Conservation (phyloP, 2,329 filamentous ascomycete species). For the Aspergillus tubingensis region DNA sequence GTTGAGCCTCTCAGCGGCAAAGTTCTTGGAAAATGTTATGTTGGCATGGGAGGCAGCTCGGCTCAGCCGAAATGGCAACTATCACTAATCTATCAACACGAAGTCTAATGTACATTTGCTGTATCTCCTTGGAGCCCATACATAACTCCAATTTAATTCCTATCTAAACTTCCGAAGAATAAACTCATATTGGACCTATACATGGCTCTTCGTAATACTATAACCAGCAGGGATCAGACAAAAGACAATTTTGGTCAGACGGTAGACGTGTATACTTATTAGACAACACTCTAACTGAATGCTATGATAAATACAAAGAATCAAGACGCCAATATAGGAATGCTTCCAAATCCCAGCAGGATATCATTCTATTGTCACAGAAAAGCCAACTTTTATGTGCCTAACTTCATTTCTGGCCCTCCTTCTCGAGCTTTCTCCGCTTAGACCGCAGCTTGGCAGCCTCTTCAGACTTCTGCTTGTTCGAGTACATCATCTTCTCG, state of each 20-base stretch:
- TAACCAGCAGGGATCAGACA: not conserved
- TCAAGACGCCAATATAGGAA: slow-evolving; percentile 23
- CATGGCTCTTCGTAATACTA: no score
- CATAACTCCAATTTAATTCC: no score
- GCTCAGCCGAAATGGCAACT: no score
- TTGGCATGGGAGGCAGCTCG: no score
- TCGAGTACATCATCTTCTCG: slow-evolving; percentile 96
- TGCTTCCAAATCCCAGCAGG: slow-evolving; percentile 22
- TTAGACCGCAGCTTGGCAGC: slow-evolving; percentile 84
- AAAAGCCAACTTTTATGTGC: slow-evolving; percentile 26
- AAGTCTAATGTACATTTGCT: no score
- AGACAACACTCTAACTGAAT: slow-evolving; percentile 4
- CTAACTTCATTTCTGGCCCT: slow-evolving; percentile 28
- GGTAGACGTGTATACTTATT: slow-evolving; percentile 6
- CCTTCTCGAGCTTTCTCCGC: slow-evolving; percentile 78
- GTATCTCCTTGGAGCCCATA: no score
- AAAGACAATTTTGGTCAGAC: not conserved
- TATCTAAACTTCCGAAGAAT: no score
- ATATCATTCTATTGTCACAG: slow-evolving; percentile 28
- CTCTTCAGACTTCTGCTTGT: slow-evolving; percentile 89
- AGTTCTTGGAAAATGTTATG: no score
- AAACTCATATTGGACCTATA: no score
- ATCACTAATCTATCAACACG: no score
- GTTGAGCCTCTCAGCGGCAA: no score
- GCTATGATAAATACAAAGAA: slow-evolving; percentile 16